Base-by-base conservation (phyloP, 148 eudicot species). In the Suaeda aralocaspica region DNA sequence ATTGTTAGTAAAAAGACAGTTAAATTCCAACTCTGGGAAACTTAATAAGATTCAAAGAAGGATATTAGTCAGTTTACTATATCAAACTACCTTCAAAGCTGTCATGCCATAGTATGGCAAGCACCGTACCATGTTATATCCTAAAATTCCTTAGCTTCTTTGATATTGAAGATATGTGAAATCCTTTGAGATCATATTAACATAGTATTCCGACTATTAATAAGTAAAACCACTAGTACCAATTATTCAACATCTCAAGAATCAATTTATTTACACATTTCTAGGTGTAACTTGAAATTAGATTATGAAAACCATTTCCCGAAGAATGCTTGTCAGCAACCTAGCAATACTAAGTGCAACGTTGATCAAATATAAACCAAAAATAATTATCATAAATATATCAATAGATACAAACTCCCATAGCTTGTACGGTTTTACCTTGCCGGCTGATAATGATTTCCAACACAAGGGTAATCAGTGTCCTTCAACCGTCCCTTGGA, bases 391-490 rank as follows among this genome's bases (percentile, higher is more conserved):
- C n/a, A n/a, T n/a, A 56, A 56, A 14, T 25, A 22, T 15, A n/a
- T 5, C 1, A 70, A 1, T 42, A 33, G 21, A 36, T 25, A 69
- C 44, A 21, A 36, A 46, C 25, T 29, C 14, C 14, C 14, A 48
- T 68, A 6, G 33, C 19, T 30, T 3, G 50, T 48, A 52, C 18
- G 55, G 61, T 22, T 58, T 67, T 46, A 92, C 98, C 96, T 89
- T 79, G 84, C 84, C 81, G 89, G 94, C 76, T 90, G 98, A 76
- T 80, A 90, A 80, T 90, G 98, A 77, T 85, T 88, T 66, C 96
- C 98, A 50, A 88, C 77, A 74, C 73, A 82, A 28, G 98, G 96
- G 78, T 93, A 93, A 79, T 93, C 96, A 56, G 88, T 86, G 71
- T 93, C 96, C 79, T 84, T 85, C 84, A 93, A 74, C 73, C 96